These are phyloP conservation scores for Coemansia sp. DNA, from an alignment of 192 early-diverging fungal species.

Conservation along the genomic window DNA sequence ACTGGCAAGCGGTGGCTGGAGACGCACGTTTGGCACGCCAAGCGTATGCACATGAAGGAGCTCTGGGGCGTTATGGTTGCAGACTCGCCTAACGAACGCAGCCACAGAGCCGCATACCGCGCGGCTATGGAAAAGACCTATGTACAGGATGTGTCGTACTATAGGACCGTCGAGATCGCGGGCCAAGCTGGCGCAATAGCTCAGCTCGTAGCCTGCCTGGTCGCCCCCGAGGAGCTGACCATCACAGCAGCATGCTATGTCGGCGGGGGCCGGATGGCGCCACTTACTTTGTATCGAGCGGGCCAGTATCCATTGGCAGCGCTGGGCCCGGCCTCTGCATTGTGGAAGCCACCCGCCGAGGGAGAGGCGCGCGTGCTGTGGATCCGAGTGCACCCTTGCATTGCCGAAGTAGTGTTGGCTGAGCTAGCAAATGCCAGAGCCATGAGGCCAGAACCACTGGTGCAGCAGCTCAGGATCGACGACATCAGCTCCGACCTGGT, in stretches of 20 bases:
- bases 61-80: conserved; percentile 71
- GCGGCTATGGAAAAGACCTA: conserved; percentile 73
- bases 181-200: conserved; percentile 56
- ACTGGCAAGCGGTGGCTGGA: conserved; percentile 80
- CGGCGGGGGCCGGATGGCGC: conserved; percentile 17
- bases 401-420: conserved; percentile 47
- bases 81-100: conserved; percentile 83
- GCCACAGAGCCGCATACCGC: conserved; percentile 68
- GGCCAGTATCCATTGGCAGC: conserved; percentile 30
- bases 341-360: conserved; percentile 64
- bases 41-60: conserved; percentile 92
- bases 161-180: conserved; percentile 64
- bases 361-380: conserved; percentile 56
- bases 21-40: conserved; percentile 98
- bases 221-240: conserved; percentile 52
- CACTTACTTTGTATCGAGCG: conserved; percentile 40
- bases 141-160: conserved; percentile 84
- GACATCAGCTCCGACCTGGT: conserved; percentile 61
- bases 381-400: conserved; percentile 80
- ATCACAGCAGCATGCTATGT: conserved; percentile 4
- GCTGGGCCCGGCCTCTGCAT: conserved; percentile 70
- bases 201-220: conserved; percentile 52
- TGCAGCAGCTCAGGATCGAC: conserved; percentile 12
- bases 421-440: conserved; percentile 18
- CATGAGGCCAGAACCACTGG: too few relatives aligned